These are phyloP conservation scores for Odontarrhena argentea DNA, from an alignment of 345 rosid genomes.

Conservation along the genomic window DNA sequence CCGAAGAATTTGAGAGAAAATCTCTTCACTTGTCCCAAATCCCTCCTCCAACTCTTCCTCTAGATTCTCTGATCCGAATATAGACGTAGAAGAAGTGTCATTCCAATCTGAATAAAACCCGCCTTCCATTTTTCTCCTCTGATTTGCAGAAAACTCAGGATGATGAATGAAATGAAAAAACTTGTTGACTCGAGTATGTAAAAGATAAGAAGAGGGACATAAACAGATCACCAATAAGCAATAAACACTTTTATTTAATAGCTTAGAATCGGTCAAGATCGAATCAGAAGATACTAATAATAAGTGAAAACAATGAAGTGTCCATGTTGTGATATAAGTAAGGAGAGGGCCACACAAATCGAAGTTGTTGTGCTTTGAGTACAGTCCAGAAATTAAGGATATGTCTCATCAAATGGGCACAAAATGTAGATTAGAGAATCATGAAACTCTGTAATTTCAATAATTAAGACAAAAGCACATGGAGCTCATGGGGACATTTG, in stretches of 20 bases:
- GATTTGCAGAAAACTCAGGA: background rate
- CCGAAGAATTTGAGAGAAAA: slow-evolving; percentile 43
- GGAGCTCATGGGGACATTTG: slow-evolving; percentile 29
- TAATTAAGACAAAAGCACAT: background rate
- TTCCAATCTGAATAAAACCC: slow-evolving; percentile 44
- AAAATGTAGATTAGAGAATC: slow-evolving; percentile 28
- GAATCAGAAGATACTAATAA: slow-evolving; percentile 9
- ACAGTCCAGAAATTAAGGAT: slow-evolving; percentile 22
- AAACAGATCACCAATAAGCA: slow-evolving; percentile 11
- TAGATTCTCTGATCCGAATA: slow-evolving; percentile 46
- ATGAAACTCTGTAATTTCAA: background rate
- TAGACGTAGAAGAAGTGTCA: slow-evolving; percentile 37
- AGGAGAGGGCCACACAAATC: slow-evolving; percentile 30
- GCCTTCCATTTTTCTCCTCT: slow-evolving; percentile 50
- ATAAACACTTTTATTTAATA: background rate
- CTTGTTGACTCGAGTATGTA: slow-evolving; percentile 20
- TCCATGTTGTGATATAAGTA: slow-evolving; percentile 31
- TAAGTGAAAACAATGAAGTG: slow-evolving; percentile 13
- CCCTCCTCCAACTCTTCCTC: slow-evolving; percentile 53
- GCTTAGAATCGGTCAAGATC: slow-evolving; percentile 32
- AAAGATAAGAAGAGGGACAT: background rate
- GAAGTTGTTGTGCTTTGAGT: slow-evolving; percentile 17
- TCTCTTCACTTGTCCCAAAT: slow-evolving; percentile 10
- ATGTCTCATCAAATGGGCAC: slow-evolving; percentile 36
- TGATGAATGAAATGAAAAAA: background rate